phyloP scores from a whole-genome alignment of 2,329 filamentous ascomycete genomes.

The Sphaerulina vaccinii region DNA sequence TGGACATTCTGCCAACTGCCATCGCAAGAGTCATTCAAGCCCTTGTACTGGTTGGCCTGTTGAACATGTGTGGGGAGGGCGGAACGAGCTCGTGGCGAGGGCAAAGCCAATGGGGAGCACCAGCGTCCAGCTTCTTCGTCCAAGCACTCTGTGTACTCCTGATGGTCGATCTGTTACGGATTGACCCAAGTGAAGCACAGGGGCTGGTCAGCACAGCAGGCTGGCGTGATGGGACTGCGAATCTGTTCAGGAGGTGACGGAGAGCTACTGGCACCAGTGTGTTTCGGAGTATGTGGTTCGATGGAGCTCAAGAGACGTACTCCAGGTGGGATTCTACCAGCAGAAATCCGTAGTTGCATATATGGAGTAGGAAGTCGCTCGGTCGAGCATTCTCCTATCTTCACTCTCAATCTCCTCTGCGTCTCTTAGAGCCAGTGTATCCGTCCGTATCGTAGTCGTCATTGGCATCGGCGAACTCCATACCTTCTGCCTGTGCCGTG shows the following conservation, averaged over 20 bases:
- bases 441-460: slow-evolving; percentile 27
- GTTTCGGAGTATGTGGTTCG: too few species aligned
- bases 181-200: slow-evolving; percentile 6
- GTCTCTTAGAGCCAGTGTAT: slow-evolving; percentile 26
- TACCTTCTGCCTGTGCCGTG: slow-evolving; percentile 48
- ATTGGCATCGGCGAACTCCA: slow-evolving; percentile 38
- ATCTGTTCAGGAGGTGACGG: slow-evolving; percentile 6
- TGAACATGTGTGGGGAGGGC: not conserved
- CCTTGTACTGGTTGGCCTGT: not conserved
- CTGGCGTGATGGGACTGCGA: slow-evolving; percentile 2
- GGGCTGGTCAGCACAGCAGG: slow-evolving; percentile 3
- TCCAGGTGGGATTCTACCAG: too few species aligned
- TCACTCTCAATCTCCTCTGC: slow-evolving; percentile 23
- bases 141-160: slow-evolving; percentile 7
- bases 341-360: too few species aligned
- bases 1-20: not conserved
- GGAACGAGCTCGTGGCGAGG: not conserved
- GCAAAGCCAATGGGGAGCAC: not conserved
- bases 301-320: too few species aligned
- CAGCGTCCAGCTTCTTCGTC: slow-evolving; percentile 1
- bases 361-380: not conserved
- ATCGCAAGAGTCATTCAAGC: slow-evolving; percentile 8
- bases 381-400: not conserved
- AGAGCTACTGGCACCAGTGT: too few species aligned
- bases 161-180: slow-evolving; percentile 2